Evolutionary conservation across 441 rosid species (phyloP).

Genomic region (Eutrema salsugineum): DNA sequence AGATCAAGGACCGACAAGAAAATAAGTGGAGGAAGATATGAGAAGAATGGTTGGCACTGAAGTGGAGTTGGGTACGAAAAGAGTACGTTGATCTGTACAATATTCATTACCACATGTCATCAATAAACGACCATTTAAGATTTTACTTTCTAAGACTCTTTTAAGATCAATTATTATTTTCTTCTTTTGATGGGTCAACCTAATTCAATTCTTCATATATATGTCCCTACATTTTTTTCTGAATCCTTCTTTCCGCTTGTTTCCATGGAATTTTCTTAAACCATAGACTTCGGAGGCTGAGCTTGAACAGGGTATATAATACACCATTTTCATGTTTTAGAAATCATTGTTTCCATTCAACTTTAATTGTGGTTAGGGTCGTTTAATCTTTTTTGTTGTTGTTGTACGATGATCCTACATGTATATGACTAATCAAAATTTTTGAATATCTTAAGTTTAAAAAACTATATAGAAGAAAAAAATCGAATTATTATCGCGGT

Average conservation of each 20-base stretch:
- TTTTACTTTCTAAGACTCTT: constrained; percentile 2
- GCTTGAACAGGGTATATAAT: not conserved
- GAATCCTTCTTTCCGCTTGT: not conserved
- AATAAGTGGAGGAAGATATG: constrained; percentile 20
- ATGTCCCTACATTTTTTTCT: constrained; percentile 14
- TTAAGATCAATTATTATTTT: not conserved
- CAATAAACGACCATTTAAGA: not conserved
- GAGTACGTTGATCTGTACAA: constrained; percentile 31
- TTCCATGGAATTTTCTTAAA: constrained; percentile 8
- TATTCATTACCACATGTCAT: constrained; percentile 22
- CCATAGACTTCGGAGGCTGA: not conserved
- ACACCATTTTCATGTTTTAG: not conserved
- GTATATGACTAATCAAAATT: not conserved
- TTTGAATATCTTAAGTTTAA: not conserved
- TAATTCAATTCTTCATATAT: constrained; percentile 16
- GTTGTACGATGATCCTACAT: not conserved
- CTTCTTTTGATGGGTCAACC: constrained; percentile 4
- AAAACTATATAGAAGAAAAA: not conserved
- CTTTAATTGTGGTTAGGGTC: not conserved
- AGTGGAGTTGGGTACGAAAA: constrained; percentile 33
- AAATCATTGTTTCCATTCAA: not conserved
- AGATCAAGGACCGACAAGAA: constrained; percentile 24
- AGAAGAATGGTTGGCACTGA: constrained; percentile 34
- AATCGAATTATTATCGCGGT: too few relatives aligned
- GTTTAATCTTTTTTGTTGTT: not conserved